phyloP scores from a whole-genome alignment of 768 basidiomycete species.

The Pleurotus sapidus region DNA sequence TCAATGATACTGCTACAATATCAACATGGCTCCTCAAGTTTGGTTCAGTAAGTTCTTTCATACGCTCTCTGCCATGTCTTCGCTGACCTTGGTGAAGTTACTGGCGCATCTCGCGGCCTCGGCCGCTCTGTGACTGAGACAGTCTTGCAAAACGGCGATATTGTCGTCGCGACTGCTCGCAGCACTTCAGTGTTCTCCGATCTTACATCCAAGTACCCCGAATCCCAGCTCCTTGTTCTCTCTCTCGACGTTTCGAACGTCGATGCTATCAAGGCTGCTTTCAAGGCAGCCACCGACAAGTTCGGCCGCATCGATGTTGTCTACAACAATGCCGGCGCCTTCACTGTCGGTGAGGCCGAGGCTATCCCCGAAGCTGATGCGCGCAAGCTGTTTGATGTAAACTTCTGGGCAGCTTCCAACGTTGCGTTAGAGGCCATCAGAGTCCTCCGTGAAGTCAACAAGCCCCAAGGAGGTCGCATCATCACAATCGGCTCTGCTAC shows the following conservation, averaged over 20 bases:
- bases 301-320: conserved; percentile 40
- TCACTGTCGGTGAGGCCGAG: conserved; percentile 33
- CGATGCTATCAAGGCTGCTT: conserved; percentile 27
- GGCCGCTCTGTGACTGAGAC: conserved; percentile 33
- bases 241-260: conserved; percentile 32
- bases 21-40: conserved; percentile 8
- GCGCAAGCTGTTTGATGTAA: conserved; percentile 35
- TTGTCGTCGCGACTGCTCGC: conserved; percentile 36
- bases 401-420: conserved; percentile 34
- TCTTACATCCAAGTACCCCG: conserved; percentile 22
- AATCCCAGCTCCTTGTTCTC: conserved; percentile 30
- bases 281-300: conserved; percentile 22
- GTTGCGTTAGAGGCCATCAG: conserved; percentile 28
- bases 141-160: conserved; percentile 34
- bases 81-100: conserved; percentile 2
- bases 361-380: conserved; percentile 29
- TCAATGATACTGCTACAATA: not conserved
- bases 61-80: not conserved
- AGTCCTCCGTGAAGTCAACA: conserved; percentile 35
- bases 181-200: conserved; percentile 27
- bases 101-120: conserved; percentile 27
- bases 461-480: conserved; percentile 34
- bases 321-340: conserved; percentile 38
- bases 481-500: conserved; percentile 32
- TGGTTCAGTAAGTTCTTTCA: conserved; percentile 4